phyloP scores from a whole-genome alignment of 164 flowering plant species.

The Vitis labrusca region DNA sequence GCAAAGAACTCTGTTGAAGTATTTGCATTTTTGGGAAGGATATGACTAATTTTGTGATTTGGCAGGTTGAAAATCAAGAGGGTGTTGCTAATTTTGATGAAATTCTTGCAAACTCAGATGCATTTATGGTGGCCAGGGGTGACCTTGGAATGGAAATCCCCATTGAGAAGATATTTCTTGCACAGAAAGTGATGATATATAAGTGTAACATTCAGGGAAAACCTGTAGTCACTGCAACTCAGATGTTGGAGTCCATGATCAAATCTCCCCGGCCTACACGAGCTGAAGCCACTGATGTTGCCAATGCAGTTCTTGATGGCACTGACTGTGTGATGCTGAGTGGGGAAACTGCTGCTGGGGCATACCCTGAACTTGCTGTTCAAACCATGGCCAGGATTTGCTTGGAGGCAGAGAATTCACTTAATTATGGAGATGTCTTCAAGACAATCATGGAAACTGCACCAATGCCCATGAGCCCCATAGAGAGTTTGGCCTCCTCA shows the following conservation, averaged over 20 bases:
- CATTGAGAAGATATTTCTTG: conserved; percentile 39
- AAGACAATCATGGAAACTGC: conserved; percentile 15
- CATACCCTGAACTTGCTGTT: conserved; percentile 35
- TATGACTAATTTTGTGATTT: background rate
- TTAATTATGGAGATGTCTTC: conserved; percentile 19
- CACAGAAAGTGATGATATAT: conserved; percentile 40
- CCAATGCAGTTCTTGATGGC: conserved; percentile 40
- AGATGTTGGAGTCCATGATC: conserved; percentile 47
- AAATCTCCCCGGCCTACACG: conserved; percentile 44
- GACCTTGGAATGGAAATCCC: conserved; percentile 49
- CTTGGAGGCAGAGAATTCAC: conserved; percentile 27
- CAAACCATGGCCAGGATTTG: conserved; percentile 35
- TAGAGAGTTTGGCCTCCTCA: conserved; percentile 31
- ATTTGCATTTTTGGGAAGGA: too few species aligned
- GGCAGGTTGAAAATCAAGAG: conserved; percentile 45
- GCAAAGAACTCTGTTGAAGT: too few species aligned
- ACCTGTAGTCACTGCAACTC: conserved; percentile 46
- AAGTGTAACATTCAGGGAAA: conserved; percentile 33
- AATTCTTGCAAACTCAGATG: conserved; percentile 39
- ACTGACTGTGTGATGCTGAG: conserved; percentile 45
- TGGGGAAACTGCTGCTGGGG: conserved; percentile 45
- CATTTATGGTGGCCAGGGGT: conserved; percentile 47
- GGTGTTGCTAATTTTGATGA: conserved; percentile 41
- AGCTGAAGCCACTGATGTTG: conserved; percentile 46
- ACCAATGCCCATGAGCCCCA: conserved; percentile 29